These are phyloP conservation scores for Myxozyma sirexii DNA, from an alignment of 805 yeast species.

Conservation along the genomic window DNA sequence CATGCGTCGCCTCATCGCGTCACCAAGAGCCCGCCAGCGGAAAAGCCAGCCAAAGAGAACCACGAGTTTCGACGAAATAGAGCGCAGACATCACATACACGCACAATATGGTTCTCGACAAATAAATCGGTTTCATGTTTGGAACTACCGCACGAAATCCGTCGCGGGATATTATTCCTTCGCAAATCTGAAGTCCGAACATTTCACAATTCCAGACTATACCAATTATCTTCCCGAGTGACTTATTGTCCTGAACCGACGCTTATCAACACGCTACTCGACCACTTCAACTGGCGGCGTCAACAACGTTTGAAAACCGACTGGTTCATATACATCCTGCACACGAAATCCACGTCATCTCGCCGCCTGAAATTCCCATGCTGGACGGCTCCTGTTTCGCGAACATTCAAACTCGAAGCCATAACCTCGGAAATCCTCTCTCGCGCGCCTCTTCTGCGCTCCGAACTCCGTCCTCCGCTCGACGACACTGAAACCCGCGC, in stretches of 20 bases:
- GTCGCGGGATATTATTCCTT: conserved; percentile 12
- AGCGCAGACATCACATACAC: too few species aligned
- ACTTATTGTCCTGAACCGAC: neutral
- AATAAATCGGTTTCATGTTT: neutral
- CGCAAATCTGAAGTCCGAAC: conserved; percentile 17
- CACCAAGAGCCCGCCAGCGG: too few species aligned
- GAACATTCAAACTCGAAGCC: conserved; percentile 6
- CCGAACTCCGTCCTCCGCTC: conserved; percentile 10
- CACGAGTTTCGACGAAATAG: too few species aligned
- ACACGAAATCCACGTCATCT: neutral
- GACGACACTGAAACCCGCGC: conserved; percentile 7
- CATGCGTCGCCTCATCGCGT: too few species aligned
- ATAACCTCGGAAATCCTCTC: neutral
- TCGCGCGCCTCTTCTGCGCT: neutral
- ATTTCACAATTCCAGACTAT: conserved; percentile 7
- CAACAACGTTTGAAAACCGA: conserved; percentile 24
- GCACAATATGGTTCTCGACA: too few species aligned
- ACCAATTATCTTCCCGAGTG: conserved; percentile 14
- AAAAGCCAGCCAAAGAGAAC: too few species aligned
- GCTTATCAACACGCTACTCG: neutral
- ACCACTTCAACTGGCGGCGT: conserved; percentile 19
- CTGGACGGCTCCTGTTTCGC: conserved; percentile 21
- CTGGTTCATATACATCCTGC: conserved; percentile 9
- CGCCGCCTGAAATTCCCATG: neutral
- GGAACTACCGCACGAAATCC: conserved; percentile 11